Percentiles rank a stretch among this genome's conserved stretches.
Conservation (phyloP, 768 basidiomycete species). For the Russula sp. region DNA sequence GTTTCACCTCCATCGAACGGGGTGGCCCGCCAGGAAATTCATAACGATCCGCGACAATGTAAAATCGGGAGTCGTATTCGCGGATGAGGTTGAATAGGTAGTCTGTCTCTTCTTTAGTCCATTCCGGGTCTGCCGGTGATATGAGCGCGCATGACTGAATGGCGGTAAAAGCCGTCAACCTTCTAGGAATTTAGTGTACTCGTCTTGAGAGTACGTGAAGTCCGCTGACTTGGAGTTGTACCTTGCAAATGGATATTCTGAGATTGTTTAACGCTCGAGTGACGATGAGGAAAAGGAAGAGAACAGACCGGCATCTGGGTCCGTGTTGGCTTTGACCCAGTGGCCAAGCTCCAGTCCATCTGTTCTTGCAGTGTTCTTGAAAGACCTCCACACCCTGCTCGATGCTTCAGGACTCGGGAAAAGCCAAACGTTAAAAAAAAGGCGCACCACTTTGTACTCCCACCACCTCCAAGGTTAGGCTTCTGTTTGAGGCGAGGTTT, state of each 20-base stretch:
- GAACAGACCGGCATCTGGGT: conserved; percentile 49
- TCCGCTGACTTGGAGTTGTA: conserved; percentile 66
- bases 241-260: conserved; percentile 77
- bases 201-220: conserved; percentile 77
- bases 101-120: conserved; percentile 92
- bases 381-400: conserved; percentile 68
- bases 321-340: conserved; percentile 68
- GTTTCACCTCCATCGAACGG: conserved; percentile 66
- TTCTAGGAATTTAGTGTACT: conserved; percentile 75
- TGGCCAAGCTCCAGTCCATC: conserved; percentile 70
- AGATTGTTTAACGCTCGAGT: background rate
- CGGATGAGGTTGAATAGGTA: conserved; percentile 78
- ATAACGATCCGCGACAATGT: conserved; percentile 87
- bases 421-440: background rate
- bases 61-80: conserved; percentile 86
- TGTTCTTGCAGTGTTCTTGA: conserved; percentile 64
- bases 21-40: conserved; percentile 51
- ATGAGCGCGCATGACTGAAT: background rate
- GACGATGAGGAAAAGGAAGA: background rate
- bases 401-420: background rate
- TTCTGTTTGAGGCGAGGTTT: conserved; percentile 86
- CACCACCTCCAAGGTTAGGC: conserved; percentile 60
- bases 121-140: conserved; percentile 55
- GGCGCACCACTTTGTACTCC: conserved; percentile 65
- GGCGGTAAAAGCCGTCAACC: conserved; percentile 39